A percentile compares a stretch with the other conserved stretches of the same genome.
Conservation (phyloP, 2,329 filamentous ascomycete species). For the Chaetomium olivaceum region DNA sequence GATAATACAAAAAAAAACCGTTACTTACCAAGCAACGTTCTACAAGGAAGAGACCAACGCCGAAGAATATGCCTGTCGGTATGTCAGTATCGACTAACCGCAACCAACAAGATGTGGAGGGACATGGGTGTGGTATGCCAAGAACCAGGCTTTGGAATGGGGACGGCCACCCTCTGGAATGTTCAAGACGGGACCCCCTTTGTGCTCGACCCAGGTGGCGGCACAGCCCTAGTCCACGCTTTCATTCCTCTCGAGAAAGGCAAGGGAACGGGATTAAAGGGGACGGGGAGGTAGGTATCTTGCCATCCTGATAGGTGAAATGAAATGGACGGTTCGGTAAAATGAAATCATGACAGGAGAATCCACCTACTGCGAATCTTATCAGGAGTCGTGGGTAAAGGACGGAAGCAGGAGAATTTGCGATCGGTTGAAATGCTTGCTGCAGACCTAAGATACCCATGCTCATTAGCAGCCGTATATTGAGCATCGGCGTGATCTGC, state of each 20-base stretch:
- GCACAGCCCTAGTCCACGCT: background rate
- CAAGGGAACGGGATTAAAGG: too few relatives aligned
- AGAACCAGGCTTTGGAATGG: slow-evolving; percentile 10
- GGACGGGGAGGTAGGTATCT: background rate
- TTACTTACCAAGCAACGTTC: background rate
- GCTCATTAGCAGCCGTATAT: background rate
- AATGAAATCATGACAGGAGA: background rate
- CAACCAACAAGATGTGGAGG: background rate
- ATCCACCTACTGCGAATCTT: background rate
- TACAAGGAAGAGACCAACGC: background rate
- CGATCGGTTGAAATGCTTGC: background rate
- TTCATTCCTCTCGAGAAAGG: too few relatives aligned
- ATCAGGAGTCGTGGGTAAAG: background rate
- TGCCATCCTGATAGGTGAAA: background rate
- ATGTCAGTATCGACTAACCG: background rate
- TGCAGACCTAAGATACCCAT: background rate
- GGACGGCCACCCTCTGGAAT: background rate
- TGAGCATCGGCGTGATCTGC: background rate
- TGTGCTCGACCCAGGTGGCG: background rate
- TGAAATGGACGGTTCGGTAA: background rate
- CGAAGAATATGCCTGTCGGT: background rate
- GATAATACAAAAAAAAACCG: background rate
- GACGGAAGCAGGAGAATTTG: background rate
- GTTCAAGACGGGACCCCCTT: background rate
- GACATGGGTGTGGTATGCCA: background rate